phyloP scores from a whole-genome alignment of 1,284 basidiomycete species.

The Trichosporon asahii region DNA sequence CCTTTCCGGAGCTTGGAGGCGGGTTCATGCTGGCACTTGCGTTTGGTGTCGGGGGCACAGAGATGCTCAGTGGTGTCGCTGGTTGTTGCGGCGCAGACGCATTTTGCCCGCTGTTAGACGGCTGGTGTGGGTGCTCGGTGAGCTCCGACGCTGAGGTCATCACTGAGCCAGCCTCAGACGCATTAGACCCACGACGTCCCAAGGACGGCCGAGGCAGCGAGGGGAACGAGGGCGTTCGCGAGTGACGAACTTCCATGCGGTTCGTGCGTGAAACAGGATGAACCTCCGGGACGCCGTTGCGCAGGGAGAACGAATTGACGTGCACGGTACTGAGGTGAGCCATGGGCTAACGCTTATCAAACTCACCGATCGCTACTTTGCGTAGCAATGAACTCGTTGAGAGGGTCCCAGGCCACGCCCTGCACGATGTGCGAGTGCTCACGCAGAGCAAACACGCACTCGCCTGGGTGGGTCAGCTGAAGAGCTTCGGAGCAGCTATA shows the following conservation, averaged over 20 bases:
- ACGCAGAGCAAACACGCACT: conserved; percentile 46
- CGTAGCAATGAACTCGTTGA: conserved; percentile 91
- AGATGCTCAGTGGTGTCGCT: conserved; percentile 37
- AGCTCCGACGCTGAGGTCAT: conserved; percentile 59
- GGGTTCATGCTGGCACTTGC: conserved; percentile 46
- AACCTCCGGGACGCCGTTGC: conserved; percentile 74
- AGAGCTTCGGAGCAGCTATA: neutral
- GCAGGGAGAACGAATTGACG: conserved; percentile 73
- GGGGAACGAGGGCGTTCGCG: conserved; percentile 51
- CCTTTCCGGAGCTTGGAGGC: conserved; percentile 42
- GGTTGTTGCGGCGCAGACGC: conserved; percentile 31
- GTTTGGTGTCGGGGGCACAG: conserved; percentile 46
- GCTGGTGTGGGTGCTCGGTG: conserved; percentile 40
- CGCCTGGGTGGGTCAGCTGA: conserved; percentile 34
- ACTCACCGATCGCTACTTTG: conserved; percentile 78
- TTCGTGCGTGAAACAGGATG: conserved; percentile 57
- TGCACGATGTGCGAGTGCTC: conserved; percentile 94
- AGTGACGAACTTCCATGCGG: conserved; percentile 50
- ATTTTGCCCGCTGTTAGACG: neutral
- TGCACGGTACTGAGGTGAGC: conserved; percentile 64
- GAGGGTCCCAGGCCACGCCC: conserved; percentile 93
- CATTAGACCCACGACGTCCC: conserved; percentile 66
- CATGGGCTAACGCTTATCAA: neutral
- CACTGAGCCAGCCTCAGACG: conserved; percentile 68
- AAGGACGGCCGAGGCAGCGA: conserved; percentile 56